A percentile compares a stretch with the other conserved stretches of the same genome.
Conservation (phyloP, 2,329 filamentous ascomycete genomes). For the Aphanocladium album region DNA sequence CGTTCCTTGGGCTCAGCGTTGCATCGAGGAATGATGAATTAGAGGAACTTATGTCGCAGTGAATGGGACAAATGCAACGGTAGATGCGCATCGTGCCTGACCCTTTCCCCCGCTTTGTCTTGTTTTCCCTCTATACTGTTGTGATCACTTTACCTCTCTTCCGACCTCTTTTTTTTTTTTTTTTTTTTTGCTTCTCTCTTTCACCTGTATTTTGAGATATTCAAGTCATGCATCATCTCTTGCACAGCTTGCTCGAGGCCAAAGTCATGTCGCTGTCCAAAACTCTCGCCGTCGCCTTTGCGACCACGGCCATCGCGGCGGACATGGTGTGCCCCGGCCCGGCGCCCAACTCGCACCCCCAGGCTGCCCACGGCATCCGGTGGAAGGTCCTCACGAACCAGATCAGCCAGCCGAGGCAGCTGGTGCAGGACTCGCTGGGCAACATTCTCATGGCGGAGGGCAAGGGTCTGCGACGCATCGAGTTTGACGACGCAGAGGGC, state of each 20-base stretch:
- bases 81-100: neutral
- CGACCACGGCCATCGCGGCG: neutral
- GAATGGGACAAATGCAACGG: neutral
- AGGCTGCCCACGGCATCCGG: neutral
- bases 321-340: neutral
- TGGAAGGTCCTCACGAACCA: neutral
- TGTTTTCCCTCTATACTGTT: too few relatives aligned
- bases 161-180: too few relatives aligned
- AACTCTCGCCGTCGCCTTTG: neutral
- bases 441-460: slow-evolving; percentile 1
- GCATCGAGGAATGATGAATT: neutral
- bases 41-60: neutral
- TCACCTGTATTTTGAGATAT: too few relatives aligned
- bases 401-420: neutral
- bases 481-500: neutral
- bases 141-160: too few relatives aligned
- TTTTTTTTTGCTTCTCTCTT: neutral
- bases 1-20: neutral
- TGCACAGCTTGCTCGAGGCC: neutral
- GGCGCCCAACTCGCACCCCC: neutral
- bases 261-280: neutral
- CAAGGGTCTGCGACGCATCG: neutral
- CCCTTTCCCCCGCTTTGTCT: neutral
- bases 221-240: neutral
- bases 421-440: neutral